Percentiles rank a stretch among this genome's conserved stretches.
Evolutionary conservation across 78 protist species (phyloP).

Genomic region (Protostelium mycophagum): DNA sequence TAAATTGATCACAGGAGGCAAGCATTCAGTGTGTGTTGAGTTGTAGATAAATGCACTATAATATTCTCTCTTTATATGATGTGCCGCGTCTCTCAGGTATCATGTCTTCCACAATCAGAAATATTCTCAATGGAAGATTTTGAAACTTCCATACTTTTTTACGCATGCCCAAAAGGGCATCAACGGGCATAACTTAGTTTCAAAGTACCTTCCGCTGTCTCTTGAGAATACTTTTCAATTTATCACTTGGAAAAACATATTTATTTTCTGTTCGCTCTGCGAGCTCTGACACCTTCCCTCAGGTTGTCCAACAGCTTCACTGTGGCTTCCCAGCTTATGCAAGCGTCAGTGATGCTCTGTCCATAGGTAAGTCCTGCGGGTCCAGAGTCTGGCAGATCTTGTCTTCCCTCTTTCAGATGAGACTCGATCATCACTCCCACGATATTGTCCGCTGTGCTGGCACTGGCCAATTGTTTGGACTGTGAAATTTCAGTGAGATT

Average conservation of each 20-base stretch:
- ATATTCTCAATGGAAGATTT: too few species aligned
- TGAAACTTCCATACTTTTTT: too few species aligned
- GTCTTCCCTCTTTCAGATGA: conserved; percentile 54
- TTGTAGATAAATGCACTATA: too few species aligned
- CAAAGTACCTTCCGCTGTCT: too few species aligned
- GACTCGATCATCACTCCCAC: conserved; percentile 78
- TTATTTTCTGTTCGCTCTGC: conserved; percentile 16
- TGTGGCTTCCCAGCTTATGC: conserved; percentile 50
- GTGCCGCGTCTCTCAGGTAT: too few species aligned
- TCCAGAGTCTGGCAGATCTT: conserved; percentile 7
- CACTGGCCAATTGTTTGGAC: conserved; percentile 30
- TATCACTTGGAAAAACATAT: too few species aligned
- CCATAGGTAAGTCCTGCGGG: conserved; percentile 44
- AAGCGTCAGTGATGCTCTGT: conserved; percentile 61
- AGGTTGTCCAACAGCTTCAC: conserved; percentile 38
- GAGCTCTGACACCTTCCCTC: conserved; percentile 25
- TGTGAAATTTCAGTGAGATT: too few species aligned
- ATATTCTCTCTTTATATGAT: neutral
- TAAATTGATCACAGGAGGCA: neutral
- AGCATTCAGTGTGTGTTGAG: neutral
- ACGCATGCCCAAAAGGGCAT: too few species aligned
- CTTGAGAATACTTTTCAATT: too few species aligned
- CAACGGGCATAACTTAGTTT: neutral
- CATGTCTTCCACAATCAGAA: too few species aligned
- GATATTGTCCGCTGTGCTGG: conserved; percentile 4